Evolutionary conservation across 2,329 filamentous ascomycete species (phyloP).

Genomic region (Scytalidium sp.): DNA sequence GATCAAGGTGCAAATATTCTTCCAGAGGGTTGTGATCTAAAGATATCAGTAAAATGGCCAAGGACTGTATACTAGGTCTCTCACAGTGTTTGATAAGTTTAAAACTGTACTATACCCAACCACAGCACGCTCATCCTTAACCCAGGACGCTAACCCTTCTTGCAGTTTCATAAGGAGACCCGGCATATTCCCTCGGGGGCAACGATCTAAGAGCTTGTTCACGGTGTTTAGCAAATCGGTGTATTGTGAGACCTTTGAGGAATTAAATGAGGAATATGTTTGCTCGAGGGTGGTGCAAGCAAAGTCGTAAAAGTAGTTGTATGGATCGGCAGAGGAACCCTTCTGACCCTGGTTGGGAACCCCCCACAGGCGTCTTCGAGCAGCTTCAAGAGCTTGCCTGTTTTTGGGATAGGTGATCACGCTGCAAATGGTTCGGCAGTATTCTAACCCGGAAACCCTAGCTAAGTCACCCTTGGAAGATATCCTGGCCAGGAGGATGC

Average conservation of each 20-base stretch:
- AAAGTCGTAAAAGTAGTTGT: slow-evolving; percentile 63
- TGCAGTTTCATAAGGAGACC: slow-evolving; percentile 60
- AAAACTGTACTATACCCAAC: slow-evolving; percentile 39
- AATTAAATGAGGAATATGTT: slow-evolving; percentile 44
- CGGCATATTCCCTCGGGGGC: slow-evolving; percentile 40
- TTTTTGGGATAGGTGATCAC: slow-evolving; percentile 55
- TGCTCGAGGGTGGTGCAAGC: slow-evolving; percentile 48
- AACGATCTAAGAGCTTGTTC: slow-evolving; percentile 33
- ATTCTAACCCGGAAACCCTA: slow-evolving; percentile 19
- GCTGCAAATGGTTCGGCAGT: slow-evolving; percentile 22
- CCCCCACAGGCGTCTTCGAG: slow-evolving; percentile 65
- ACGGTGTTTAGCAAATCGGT: slow-evolving; percentile 46
- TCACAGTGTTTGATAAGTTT: slow-evolving; percentile 42
- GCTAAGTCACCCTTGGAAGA: not conserved
- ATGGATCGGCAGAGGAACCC: slow-evolving; percentile 53
- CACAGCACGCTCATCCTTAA: slow-evolving; percentile 52
- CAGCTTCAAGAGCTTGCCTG: slow-evolving; percentile 61
- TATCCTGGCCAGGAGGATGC: slow-evolving; percentile 35
- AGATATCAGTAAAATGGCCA: slow-evolving; percentile 21
- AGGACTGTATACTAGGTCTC: slow-evolving; percentile 20
- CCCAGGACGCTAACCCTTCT: slow-evolving; percentile 58
- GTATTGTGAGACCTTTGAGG: slow-evolving; percentile 39
- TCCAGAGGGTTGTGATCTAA: slow-evolving; percentile 50
- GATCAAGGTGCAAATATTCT: slow-evolving; percentile 36
- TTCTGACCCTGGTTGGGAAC: slow-evolving; percentile 39